A percentile compares a stretch with the other conserved stretches of the same genome.
phyloP scores from a whole-genome alignment of 192 early-diverging fungal genomes.

The Backusella australiensis region DNA sequence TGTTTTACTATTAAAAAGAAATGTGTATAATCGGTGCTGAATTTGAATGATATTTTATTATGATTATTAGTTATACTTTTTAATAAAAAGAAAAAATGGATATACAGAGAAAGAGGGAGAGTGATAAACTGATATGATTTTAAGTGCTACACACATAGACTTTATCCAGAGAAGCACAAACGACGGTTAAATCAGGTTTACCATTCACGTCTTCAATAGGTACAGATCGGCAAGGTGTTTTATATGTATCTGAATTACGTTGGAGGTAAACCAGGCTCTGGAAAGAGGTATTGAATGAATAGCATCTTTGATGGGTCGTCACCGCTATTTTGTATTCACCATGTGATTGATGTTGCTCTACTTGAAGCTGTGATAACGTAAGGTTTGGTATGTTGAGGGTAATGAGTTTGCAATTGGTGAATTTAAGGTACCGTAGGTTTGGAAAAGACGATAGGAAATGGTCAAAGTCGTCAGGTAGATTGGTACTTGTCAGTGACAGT shows the following conservation, averaged over 20 bases:
- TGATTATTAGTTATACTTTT: too few relatives aligned
- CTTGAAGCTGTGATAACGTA: background rate
- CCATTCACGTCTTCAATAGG: background rate
- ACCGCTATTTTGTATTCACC: background rate
- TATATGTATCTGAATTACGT: background rate
- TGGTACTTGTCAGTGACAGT: background rate
- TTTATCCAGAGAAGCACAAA: background rate
- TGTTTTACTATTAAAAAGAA: too few relatives aligned
- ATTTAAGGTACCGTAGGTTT: background rate
- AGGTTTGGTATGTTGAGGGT: background rate
- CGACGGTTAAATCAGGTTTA: background rate
- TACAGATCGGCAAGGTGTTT: background rate
- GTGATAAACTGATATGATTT: background rate
- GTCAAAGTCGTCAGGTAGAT: background rate
- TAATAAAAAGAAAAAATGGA: too few relatives aligned
- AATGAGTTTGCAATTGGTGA: background rate
- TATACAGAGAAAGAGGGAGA: background rate
- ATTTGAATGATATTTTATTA: too few relatives aligned
- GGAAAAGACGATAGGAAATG: background rate
- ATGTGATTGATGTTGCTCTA: background rate
- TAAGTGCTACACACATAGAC: background rate
- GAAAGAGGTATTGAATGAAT: background rate
- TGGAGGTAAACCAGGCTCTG: background rate
- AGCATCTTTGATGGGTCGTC: background rate
- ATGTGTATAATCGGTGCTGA: too few relatives aligned